These are phyloP conservation scores for Echium plantagineum DNA, from an alignment of 257 asterid genomes.

Conservation along the genomic window DNA sequence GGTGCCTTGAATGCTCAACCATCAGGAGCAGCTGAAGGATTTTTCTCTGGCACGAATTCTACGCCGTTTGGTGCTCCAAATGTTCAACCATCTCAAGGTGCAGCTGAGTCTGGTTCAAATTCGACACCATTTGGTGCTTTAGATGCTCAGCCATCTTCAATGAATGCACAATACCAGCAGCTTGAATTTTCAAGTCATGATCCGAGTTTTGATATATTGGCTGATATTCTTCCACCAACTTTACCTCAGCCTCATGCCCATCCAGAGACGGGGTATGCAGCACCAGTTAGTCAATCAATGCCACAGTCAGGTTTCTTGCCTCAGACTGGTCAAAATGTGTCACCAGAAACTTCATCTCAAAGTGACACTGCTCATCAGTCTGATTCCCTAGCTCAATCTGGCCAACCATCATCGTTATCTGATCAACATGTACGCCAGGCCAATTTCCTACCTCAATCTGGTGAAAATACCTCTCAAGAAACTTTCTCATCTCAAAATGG, in stretches of 20 bases:
- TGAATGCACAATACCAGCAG: conserved; percentile 30
- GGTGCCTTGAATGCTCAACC: conserved; percentile 83
- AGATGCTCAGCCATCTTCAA: conserved; percentile 26
- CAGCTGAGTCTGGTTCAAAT: conserved; percentile 26
- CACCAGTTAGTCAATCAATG: conserved; percentile 28
- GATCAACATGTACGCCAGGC: conserved; percentile 24
- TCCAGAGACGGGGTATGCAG: conserved; percentile 28
- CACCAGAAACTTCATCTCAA: conserved; percentile 31
- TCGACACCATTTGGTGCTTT: conserved; percentile 23
- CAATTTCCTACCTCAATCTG: conserved; percentile 24
- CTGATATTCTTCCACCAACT: conserved; percentile 85
- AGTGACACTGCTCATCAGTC: conserved; percentile 14
- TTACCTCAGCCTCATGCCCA: conserved; percentile 27
- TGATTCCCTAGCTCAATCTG: conserved; percentile 19
- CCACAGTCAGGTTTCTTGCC: conserved; percentile 26
- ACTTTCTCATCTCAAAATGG: conserved; percentile 32
- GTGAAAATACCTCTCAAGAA: conserved; percentile 21
- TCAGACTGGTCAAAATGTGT: conserved; percentile 20
- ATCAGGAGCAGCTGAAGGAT: conserved; percentile 32
- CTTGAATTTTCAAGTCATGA: conserved; percentile 34
- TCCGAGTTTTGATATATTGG: conserved; percentile 69
- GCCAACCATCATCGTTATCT: conserved; percentile 23
- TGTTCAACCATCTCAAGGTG: too few relatives aligned
- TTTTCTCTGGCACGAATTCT: conserved; percentile 12
- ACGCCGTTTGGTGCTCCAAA: too few relatives aligned